Base-by-base conservation (phyloP, 2,329 filamentous ascomycete species). In the Ophiostoma ips region DNA sequence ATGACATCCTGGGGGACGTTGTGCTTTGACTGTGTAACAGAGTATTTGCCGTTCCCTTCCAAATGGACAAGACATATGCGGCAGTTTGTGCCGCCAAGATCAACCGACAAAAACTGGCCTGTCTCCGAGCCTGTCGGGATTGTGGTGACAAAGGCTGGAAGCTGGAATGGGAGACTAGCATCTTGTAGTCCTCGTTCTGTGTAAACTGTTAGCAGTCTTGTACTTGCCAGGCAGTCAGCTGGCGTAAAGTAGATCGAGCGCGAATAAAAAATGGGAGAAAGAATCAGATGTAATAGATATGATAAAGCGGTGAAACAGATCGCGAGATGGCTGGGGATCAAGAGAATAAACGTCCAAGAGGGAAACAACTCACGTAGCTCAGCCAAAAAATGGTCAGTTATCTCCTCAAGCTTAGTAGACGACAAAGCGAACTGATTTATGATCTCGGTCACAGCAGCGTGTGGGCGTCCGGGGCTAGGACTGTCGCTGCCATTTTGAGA, bases 71-170 rank as follows among this genome's bases (percentile, higher is more conserved):
- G 95, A 70, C 92, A 96, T 60, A 96, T 90, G 59, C 90, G 84
- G 68, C 95, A 95, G 70, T 98, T 96, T 57, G 90, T 98, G 60
- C 90, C 90, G 54, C 90, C 90, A 21, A 98, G 77, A 62, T 98
- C 90, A 56, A 98, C 88, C 35, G 92, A 89, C 63, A 96, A 81
- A 68, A 95, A 96, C 30, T 94, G 73, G 44, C 90, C 90, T 79
- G 95, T 94, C 69, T 96, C 90, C 3, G 88, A 94, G 59, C 90
- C 90, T 75, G 95, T 89, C 60, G 90, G 92, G 30, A 96, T 87
- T 33, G 79, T 81, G 1, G 90, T 95, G 57, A 96, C 89, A 66
- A 94, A 96, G 35, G 89, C 94, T 7, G 90, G 92, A 59, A 96
- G 95, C 70, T 96, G 92, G 15, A 48, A 53, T 6, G 53, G 48